These are phyloP conservation scores for Xylaria telfairii DNA, from an alignment of 495 filamentous ascomycete species.

Conservation along the genomic window DNA sequence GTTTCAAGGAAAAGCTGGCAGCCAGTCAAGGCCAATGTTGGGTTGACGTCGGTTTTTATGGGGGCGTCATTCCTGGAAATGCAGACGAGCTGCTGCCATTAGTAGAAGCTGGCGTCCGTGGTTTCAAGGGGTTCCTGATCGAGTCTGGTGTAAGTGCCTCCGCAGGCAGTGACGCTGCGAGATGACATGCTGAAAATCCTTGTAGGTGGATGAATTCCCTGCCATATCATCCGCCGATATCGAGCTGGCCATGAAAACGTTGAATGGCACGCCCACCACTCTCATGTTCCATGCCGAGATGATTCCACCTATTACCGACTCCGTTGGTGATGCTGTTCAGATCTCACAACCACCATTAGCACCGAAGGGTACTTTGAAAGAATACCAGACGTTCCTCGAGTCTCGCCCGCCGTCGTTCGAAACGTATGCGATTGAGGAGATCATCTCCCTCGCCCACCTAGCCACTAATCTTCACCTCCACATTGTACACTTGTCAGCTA, in stretches of 20 bases:
- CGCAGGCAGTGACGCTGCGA: neutral
- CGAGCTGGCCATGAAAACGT: conserved; percentile 74
- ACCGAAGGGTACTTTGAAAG: conserved; percentile 75
- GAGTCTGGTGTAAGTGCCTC: conserved; percentile 84
- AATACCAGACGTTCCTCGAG: conserved; percentile 89
- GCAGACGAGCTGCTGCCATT: conserved; percentile 77
- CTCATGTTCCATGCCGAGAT: conserved; percentile 99
- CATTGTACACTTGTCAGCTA: conserved; percentile 93
- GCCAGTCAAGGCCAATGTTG: conserved; percentile 92
- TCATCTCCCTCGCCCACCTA: conserved; percentile 77
- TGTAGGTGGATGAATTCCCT: conserved; percentile 91
- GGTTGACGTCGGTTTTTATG: conserved; percentile 99
- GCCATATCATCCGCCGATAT: conserved; percentile 84
- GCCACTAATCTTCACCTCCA: conserved; percentile 87
- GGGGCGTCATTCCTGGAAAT: conserved; percentile 93
- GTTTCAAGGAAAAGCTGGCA: conserved; percentile 81
- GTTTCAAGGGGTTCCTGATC: conserved; percentile 98
- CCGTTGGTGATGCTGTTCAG: conserved; percentile 80
- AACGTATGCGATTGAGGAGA: conserved; percentile 86
- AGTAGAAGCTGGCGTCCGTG: conserved; percentile 83
- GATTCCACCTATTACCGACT: conserved; percentile 85
- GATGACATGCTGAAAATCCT: conserved; percentile 3
- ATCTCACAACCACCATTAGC: conserved; percentile 72
- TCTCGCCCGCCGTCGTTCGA: conserved; percentile 91
- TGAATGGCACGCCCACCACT: conserved; percentile 79